Evolutionary conservation across 768 basidiomycete genomes (phyloP), one percentile per base, ranked within the genome.

Genomic region (Auricularia sp.): DNA sequence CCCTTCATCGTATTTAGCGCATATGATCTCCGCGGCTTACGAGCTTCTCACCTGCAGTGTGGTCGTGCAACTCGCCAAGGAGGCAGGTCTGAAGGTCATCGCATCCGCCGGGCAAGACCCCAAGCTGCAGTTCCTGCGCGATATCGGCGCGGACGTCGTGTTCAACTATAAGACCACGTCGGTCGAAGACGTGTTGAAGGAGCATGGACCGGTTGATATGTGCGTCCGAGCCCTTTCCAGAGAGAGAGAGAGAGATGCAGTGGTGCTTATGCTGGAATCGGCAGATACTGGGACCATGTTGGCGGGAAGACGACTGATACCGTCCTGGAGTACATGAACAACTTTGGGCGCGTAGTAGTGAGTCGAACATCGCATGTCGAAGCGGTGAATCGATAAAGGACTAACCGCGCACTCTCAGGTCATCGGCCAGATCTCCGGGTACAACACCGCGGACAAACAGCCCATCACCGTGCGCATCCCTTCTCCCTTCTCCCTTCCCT

Each of bases 281-380:
- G 2, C 2, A 81, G 80, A 35, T 84, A 76, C 68, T 83, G 81
- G 80, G 83, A 85, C 66, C 80, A 83, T 51, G 85, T 87, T 11
- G 85, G 84, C 10, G 86, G 86, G 1, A 79, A 83, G 62, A 80
- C 77, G 0, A 74, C 88, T 3, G 86, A 87, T 6, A 77, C 79
- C 16, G 86, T 83, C 1, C 70, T 88, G 3, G 74, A 77, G 1
- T 77, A 76, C 47, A 77, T 85, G 1, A 78, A 75, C 0, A 62
- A 67, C 0, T 67, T 77, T 23, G 83, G 84, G 0, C 71, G 84
- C 11, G 83, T 87, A 64, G 78, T 87, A 42, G 71, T 29, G 29
- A 29, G 29, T 29, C 1, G 29, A 29, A 29, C 29, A 29, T 29
- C 29, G 29, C 29, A 29, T 3, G 29, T 29, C 29, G 29, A 29